These are phyloP conservation scores for Aspergillus fumigatiaffinis DNA, from an alignment of 2,329 filamentous ascomycete species.

Conservation along the genomic window DNA sequence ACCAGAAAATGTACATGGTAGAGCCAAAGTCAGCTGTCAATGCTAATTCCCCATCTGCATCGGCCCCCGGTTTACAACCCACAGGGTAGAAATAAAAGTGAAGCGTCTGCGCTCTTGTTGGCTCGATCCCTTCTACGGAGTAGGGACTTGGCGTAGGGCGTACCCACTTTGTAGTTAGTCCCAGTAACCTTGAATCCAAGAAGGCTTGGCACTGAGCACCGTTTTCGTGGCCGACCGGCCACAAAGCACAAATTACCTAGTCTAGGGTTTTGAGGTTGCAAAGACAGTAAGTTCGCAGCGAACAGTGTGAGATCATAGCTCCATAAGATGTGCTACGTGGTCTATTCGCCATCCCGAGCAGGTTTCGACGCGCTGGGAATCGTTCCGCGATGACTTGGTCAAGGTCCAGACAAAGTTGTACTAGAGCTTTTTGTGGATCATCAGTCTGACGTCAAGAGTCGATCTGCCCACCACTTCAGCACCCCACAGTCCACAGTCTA, in stretches of 20 bases:
- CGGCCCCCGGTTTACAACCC: background rate
- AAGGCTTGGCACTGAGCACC: background rate
- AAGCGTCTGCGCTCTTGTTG: background rate
- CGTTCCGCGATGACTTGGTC: background rate
- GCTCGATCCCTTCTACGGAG: too few relatives aligned
- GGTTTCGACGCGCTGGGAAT: background rate
- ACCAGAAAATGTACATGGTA: background rate
- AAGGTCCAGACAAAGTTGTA: background rate
- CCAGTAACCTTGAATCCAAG: background rate
- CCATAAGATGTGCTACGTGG: background rate
- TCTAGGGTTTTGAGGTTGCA: background rate
- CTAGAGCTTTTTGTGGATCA: background rate
- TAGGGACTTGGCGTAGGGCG: background rate
- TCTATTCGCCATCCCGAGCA: background rate
- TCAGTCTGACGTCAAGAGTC: conserved; percentile 14
- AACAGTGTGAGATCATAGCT: background rate
- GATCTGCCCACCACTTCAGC: background rate
- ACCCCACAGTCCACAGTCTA: conserved; percentile 1
- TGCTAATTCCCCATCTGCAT: background rate
- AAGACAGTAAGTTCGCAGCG: background rate
- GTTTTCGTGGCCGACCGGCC: background rate
- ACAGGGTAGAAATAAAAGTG: background rate
- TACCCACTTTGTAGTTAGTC: background rate
- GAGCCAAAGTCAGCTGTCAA: background rate
- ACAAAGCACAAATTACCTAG: background rate